Conservation (phyloP, 345 rosid species). For the Combretum micranthum region DNA sequence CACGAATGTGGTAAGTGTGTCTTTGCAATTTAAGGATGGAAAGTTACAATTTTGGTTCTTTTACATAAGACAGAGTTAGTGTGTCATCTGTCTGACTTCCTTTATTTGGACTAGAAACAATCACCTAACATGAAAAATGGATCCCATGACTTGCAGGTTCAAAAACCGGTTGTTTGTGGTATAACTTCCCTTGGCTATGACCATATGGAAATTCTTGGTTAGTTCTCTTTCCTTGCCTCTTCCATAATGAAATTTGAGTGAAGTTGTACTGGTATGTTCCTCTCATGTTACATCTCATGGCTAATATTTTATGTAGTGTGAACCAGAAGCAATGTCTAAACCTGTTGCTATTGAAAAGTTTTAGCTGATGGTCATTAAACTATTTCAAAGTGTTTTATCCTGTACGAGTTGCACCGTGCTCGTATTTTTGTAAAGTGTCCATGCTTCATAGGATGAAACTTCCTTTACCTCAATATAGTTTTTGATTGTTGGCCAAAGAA, state of each 20-base stretch:
- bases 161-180: constrained; percentile 79
- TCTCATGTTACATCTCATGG: too few species aligned
- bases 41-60: neutral
- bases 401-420: too few species aligned
- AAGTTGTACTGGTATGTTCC: neutral
- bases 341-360: too few species aligned
- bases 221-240: constrained; percentile 30
- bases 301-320: neutral
- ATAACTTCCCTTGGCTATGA: constrained; percentile 92
- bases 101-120: neutral
- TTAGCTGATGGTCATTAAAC: too few species aligned
- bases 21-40: constrained; percentile 5
- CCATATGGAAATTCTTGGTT: constrained; percentile 99
- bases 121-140: constrained; percentile 10
- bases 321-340: too few species aligned
- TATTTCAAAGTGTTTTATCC: too few species aligned
- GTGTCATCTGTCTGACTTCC: neutral
- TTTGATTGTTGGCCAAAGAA: too few species aligned
- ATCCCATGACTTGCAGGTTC: constrained; percentile 42
- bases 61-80: neutral
- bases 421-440: too few species aligned
- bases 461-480: too few species aligned
- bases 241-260: constrained; percentile 1
- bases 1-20: constrained; percentile 80
- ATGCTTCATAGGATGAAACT: too few species aligned